A percentile compares a stretch with the other conserved stretches of the same genome.
Conservation (phyloP, 495 filamentous ascomycete species). For the Penicilliopsis zonata region DNA sequence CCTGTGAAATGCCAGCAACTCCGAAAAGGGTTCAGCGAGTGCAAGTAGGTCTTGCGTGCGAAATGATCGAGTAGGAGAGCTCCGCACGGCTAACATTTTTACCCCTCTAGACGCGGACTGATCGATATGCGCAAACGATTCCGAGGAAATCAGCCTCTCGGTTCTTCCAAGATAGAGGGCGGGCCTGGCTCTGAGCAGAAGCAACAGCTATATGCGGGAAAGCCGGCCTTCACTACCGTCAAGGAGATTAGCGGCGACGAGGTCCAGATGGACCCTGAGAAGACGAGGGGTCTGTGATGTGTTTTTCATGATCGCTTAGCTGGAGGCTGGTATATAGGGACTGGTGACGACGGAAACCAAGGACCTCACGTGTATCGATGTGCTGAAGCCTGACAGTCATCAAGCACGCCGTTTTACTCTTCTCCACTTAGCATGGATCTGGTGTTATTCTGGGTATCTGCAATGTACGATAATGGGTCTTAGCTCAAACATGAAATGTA, state of each 20-base stretch:
- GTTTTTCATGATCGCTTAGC: conserved; percentile 1
- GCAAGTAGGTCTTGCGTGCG: conserved; percentile 45
- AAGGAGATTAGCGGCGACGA: conserved; percentile 34
- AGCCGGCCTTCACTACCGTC: conserved; percentile 50
- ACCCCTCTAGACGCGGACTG: conserved; percentile 53
- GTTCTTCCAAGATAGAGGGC: conserved; percentile 47
- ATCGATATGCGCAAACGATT: conserved; percentile 99
- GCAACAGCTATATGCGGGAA: conserved; percentile 68
- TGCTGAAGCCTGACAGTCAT: too few relatives aligned
- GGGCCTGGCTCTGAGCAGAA: conserved; percentile 35
- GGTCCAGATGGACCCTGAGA: conserved; percentile 39
- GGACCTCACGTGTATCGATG: too few relatives aligned
- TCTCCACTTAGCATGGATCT: too few relatives aligned
- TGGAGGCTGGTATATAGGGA: too few relatives aligned
- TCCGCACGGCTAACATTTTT: conserved; percentile 1
- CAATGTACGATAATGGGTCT: too few relatives aligned
- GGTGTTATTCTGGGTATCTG: too few relatives aligned
- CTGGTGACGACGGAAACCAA: too few relatives aligned
- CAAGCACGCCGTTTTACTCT: too few relatives aligned
- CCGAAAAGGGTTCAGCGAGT: conserved; percentile 82
- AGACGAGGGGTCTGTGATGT: conserved; percentile 30
- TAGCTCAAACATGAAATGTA: too few relatives aligned
- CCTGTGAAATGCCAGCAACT: conserved; percentile 87
- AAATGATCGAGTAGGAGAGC: neutral
- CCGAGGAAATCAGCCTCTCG: conserved; percentile 83